phyloP scores from a whole-genome alignment of 192 early-diverging fungal genomes.

The Glomus cerebriforme region DNA sequence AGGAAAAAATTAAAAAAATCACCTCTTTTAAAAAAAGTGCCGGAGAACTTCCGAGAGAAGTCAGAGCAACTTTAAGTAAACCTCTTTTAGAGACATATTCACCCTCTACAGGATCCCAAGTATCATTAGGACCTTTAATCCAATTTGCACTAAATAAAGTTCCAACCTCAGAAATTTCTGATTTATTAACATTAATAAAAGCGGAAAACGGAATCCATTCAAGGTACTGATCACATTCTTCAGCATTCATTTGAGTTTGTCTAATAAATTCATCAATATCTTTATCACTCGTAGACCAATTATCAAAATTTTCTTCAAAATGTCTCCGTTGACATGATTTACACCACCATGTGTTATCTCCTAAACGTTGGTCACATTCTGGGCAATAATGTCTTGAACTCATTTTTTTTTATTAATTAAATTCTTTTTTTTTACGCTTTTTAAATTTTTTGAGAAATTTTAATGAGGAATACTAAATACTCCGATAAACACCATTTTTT shows the following conservation, averaged over 20 bases:
- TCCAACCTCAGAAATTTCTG: background rate
- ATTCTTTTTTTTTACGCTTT: too few relatives aligned
- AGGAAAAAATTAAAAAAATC: background rate
- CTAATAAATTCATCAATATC: constrained; percentile 18
- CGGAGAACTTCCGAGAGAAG: background rate
- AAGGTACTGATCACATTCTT: constrained; percentile 23
- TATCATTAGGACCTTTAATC: constrained; percentile 8
- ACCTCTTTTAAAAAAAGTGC: constrained; percentile 12
- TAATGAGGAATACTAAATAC: too few relatives aligned
- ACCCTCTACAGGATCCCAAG: constrained; percentile 1
- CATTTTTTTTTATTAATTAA: background rate
- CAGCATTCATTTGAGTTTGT: constrained; percentile 19
- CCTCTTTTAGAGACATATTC: constrained; percentile 4
- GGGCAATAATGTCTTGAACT: constrained; percentile 2
- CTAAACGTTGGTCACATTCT: constrained; percentile 17
- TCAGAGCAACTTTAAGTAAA: constrained; percentile 21
- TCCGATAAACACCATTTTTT: too few relatives aligned
- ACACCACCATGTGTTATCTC: constrained; percentile 7
- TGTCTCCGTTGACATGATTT: constrained; percentile 14
- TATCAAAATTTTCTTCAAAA: constrained; percentile 19
- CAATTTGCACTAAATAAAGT: constrained; percentile 24
- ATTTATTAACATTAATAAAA: constrained; percentile 19
- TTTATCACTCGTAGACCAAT: constrained; percentile 11
- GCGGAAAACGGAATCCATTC: constrained; percentile 14
- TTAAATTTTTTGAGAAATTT: too few relatives aligned